Percentiles rank a stretch among this genome's conserved stretches.
These are phyloP conservation scores for Blastobotrys terrestris DNA, from an alignment of 805 yeast species.

Conservation along the genomic window DNA sequence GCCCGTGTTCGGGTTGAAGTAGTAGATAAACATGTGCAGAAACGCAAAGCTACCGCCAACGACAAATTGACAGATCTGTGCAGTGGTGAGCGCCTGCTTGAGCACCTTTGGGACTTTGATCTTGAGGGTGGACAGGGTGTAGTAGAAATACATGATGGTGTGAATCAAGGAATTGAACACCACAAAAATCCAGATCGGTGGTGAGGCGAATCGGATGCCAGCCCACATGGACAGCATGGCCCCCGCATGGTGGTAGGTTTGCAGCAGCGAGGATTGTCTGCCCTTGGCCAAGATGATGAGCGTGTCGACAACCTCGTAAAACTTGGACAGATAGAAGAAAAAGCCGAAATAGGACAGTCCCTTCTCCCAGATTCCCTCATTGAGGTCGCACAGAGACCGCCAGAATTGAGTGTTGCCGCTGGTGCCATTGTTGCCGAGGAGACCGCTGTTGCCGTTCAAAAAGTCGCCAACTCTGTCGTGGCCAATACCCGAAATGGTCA, in stretches of 20 bases:
- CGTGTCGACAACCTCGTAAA: conserved; percentile 67
- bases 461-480: conserved; percentile 17
- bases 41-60: conserved; percentile 65
- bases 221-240: conserved; percentile 82
- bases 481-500: conserved; percentile 26
- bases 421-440: conserved; percentile 11
- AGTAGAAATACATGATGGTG: conserved; percentile 67
- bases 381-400: conserved; percentile 54
- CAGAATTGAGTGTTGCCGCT: conserved; percentile 29
- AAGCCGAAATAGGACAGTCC: conserved; percentile 56
- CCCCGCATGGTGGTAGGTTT: conserved; percentile 73
- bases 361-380: conserved; percentile 52
- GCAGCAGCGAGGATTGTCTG: conserved; percentile 56
- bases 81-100: conserved; percentile 55
- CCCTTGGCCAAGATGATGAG: conserved; percentile 62
- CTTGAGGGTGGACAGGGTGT: conserved; percentile 52
- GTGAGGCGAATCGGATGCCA: conserved; percentile 60
- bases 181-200: conserved; percentile 77
- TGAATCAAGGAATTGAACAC: conserved; percentile 76
- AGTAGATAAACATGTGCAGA: conserved; percentile 54
- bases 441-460: conserved; percentile 18
- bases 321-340: conserved; percentile 64
- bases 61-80: conserved; percentile 65
- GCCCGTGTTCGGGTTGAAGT: conserved; percentile 43
- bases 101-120: conserved; percentile 50